Evolutionary conservation across 176 grass and related monocot species (phyloP).

Genomic region (Cenchrus fungigraminus): DNA sequence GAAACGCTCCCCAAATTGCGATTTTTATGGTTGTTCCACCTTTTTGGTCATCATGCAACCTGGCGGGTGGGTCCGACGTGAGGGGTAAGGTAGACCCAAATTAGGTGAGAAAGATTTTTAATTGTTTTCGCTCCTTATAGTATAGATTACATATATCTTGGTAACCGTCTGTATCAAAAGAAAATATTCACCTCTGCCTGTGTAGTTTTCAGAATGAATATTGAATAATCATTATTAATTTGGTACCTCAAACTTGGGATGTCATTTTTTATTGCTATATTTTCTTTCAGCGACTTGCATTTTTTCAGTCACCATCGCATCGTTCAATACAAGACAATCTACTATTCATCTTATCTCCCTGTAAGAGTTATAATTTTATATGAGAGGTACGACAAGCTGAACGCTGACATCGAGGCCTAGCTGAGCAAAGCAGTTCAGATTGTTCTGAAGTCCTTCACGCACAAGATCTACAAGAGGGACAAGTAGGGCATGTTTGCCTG

Average conservation of each 20-base stretch:
- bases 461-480: conserved; percentile 93
- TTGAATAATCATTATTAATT: conserved; percentile 15
- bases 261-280: conserved; percentile 27
- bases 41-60: no score
- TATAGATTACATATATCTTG: not conserved
- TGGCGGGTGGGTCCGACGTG: no score
- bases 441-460: conserved; percentile 85
- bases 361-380: conserved; percentile 47
- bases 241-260: not conserved
- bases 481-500: conserved; percentile 37
- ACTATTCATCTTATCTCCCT: conserved; percentile 98
- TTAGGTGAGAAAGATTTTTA: no score
- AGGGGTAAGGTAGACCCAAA: no score
- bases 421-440: conserved; percentile 74
- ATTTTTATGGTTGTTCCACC: no score
- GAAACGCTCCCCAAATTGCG: no score
- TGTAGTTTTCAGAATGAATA: not conserved
- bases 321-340: conserved; percentile 96
- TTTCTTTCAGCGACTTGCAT: conserved; percentile 37
- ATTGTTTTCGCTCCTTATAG: no score
- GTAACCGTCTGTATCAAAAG: conserved; percentile 9
- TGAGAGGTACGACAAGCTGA: conserved; percentile 68
- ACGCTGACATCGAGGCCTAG: conserved; percentile 74
- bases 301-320: conserved; percentile 79
- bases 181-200: not conserved